Evolutionary conservation across 768 basidiomycete genomes (phyloP).

Genomic region (Sporobolomyces pararoseus): DNA sequence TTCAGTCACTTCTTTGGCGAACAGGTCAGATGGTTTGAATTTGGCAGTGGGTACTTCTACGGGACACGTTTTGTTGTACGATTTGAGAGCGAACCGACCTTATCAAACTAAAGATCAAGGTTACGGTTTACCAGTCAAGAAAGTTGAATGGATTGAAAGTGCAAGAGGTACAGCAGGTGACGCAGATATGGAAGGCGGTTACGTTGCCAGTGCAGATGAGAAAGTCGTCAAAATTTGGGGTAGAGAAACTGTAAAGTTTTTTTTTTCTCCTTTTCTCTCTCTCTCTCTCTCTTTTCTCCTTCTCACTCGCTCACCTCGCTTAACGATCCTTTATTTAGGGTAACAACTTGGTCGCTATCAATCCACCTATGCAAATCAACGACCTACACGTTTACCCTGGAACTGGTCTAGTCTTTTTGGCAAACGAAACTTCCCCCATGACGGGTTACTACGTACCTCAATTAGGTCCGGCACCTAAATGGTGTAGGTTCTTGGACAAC

Average conservation of each 20-base stretch:
- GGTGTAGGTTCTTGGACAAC: constrained; percentile 97
- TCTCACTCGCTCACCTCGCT: background rate
- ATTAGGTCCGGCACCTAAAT: constrained; percentile 90
- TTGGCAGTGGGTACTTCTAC: constrained; percentile 93
- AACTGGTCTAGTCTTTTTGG: constrained; percentile 82
- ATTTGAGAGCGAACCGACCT: constrained; percentile 76
- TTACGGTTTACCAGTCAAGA: constrained; percentile 83
- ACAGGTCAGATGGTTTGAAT: constrained; percentile 80
- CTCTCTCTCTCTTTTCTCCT: constrained; percentile 10
- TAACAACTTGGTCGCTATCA: constrained; percentile 85
- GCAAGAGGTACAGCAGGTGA: constrained; percentile 55
- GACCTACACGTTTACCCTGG: constrained; percentile 83
- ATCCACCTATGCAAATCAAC: constrained; percentile 82
- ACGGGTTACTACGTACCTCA: constrained; percentile 91
- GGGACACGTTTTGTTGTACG: constrained; percentile 90
- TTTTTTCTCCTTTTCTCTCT: constrained; percentile 33
- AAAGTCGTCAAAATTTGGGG: constrained; percentile 99
- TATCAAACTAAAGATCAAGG: constrained; percentile 94
- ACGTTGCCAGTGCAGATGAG: constrained; percentile 87
- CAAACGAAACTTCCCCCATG: constrained; percentile 97
- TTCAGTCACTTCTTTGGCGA: constrained; percentile 73
- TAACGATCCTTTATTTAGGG: too few relatives aligned
- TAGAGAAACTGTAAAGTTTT: constrained; percentile 69
- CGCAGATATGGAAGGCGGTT: constrained; percentile 70
- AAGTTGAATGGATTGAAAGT: constrained; percentile 82